Base-by-base conservation (phyloP, 176 grass and related monocot genomes). In the barley (Hordeum vulgare) region DNA sequence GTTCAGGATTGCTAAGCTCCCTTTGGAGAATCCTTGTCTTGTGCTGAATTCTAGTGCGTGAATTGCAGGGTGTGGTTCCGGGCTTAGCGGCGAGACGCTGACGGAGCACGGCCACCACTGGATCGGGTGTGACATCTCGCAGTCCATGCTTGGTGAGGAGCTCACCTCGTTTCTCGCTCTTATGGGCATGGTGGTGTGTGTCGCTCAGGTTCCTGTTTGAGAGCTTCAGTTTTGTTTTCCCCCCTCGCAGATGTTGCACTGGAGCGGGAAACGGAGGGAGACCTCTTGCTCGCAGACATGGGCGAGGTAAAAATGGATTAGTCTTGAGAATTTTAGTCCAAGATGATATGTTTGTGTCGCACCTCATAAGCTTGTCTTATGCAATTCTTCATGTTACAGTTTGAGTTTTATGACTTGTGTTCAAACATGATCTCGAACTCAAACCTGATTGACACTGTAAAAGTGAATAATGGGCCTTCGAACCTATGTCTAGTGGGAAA, bases 51-150 rank as follows among this genome's bases (percentile, higher is more conserved):
- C 28, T 65, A 18, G 28, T 33, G 5, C 39, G 25, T 64, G 25
- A 64, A 11, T 81, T 0, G 15, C 71, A 98, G 93, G 96, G 4
- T 98, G 93, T 34, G 96, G 96, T 3, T 98, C 96, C 33, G 96
- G 96, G 15, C 93, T 98, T 39, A 98, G 93, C 80, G 96, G 91
- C 8, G 96, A 95, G 77, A 92, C 96, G 67, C 61, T 98, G 77
- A 91, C 91, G 33, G 93, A 93, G 60, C 82, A 91, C 82, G 91
- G 93, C 0, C 93, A 98, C 61, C 96, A 95, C 20, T 98, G 96
- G 96, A 91, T 98, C 87, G 96, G 96, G 7, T 98, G 88, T 59
- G 96, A 98, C 83, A 93, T 98, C 88, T 98, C 96, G 10, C 74
- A 75, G 78, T 98, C 91, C 25, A 98, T 98, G 96, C 93, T 93